Conservation (phyloP, 2,329 filamentous ascomycete species). For the Aspergillus awamori region DNA sequence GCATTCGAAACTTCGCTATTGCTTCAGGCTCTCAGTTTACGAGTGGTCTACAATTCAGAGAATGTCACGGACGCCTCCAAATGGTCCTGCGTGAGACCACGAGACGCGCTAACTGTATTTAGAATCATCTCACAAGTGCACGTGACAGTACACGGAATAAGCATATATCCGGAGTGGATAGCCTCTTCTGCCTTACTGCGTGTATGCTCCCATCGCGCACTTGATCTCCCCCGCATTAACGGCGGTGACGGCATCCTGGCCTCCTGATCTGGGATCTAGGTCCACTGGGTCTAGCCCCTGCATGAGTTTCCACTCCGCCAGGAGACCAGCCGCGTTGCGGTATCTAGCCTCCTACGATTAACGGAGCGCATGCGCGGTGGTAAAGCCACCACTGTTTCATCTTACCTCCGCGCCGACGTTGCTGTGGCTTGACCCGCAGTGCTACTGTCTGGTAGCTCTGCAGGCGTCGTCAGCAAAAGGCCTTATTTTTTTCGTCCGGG, state of each 20-base stretch:
- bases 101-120: too few relatives aligned
- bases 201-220: too few relatives aligned
- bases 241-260: background rate
- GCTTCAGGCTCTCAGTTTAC: too few relatives aligned
- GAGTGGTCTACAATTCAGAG: too few relatives aligned
- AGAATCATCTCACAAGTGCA: too few relatives aligned
- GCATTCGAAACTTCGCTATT: too few relatives aligned
- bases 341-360: background rate
- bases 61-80: too few relatives aligned
- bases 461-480: conserved; percentile 18
- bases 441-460: conserved; percentile 27
- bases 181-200: too few relatives aligned
- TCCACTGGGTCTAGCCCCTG: background rate
- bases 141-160: too few relatives aligned
- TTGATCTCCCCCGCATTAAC: too few relatives aligned
- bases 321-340: background rate
- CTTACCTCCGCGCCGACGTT: conserved; percentile 14
- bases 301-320: background rate
- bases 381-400: background rate
- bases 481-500: background rate
- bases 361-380: background rate
- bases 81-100: too few relatives aligned
- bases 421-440: conserved; percentile 26
- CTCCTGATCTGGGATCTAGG: background rate
- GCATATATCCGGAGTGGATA: too few relatives aligned